A percentile compares a stretch with the other conserved stretches of the same genome.
These are phyloP conservation scores for Colletotrichum spinosum DNA, from an alignment of 2,329 filamentous ascomycete genomes.

Conservation along the genomic window DNA sequence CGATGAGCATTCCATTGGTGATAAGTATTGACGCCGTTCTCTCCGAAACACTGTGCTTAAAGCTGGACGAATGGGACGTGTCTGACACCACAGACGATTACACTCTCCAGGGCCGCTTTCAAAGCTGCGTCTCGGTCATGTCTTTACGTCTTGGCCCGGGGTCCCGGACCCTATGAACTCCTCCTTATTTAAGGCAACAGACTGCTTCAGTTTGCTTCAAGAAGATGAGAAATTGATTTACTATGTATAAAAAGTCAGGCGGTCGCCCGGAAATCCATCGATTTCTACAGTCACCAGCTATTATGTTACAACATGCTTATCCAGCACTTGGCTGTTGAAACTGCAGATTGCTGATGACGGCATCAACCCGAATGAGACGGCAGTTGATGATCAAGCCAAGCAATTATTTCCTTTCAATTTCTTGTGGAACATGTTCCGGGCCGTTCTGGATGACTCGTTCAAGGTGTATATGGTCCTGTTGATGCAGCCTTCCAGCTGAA, in stretches of 20 bases:
- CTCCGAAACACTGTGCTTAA: neutral
- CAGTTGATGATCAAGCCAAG: neutral
- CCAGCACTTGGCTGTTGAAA: conserved; percentile 1
- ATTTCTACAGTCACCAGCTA: neutral
- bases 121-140: neutral
- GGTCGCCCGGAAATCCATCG: neutral
- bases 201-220: conserved; percentile 3
- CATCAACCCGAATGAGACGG: neutral
- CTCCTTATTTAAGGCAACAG: too few species aligned
- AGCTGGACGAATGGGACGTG: neutral
- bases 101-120: neutral
- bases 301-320: neutral
- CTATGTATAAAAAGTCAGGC: neutral
- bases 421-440: neutral
- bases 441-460: neutral
- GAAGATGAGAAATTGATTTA: neutral
- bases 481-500: too few species aligned
- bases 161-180: neutral
- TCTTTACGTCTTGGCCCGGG: neutral
- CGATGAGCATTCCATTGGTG: neutral
- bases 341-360: conserved; percentile 13
- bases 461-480: too few species aligned
- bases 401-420: neutral
- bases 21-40: neutral
- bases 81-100: neutral